phyloP scores from a whole-genome alignment of 192 early-diverging fungal species.

The Rhizoclosmatium sp. region DNA sequence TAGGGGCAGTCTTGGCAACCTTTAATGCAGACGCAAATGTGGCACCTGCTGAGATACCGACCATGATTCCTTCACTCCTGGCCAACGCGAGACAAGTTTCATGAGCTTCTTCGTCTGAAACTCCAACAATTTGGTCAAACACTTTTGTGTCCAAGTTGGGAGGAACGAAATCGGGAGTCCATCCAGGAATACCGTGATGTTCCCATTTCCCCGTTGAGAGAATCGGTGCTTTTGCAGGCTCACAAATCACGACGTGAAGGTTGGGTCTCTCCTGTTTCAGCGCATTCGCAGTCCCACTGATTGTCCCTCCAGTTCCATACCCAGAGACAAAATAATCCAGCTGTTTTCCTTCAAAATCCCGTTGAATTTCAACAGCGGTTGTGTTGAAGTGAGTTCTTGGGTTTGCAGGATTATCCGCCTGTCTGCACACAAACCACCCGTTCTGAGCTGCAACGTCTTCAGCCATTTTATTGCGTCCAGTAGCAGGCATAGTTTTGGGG shows the following conservation, averaged over 20 bases:
- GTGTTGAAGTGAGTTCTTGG: slow-evolving; percentile 51
- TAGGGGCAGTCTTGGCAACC: slow-evolving; percentile 35
- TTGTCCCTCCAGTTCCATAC: slow-evolving; percentile 46
- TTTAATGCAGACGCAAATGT: slow-evolving; percentile 39
- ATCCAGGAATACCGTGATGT: slow-evolving; percentile 42
- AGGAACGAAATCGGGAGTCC: slow-evolving; percentile 46
- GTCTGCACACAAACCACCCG: slow-evolving; percentile 46
- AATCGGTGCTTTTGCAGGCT: slow-evolving; percentile 41
- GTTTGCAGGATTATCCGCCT: slow-evolving; percentile 54
- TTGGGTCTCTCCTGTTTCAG: slow-evolving; percentile 39
- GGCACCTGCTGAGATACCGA: slow-evolving; percentile 43
- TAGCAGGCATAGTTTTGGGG: slow-evolving; percentile 43
- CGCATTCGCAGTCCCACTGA: slow-evolving; percentile 36
- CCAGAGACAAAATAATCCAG: slow-evolving; percentile 54
- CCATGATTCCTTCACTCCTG: slow-evolving; percentile 45
- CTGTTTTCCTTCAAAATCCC: slow-evolving; percentile 44
- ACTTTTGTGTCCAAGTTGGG: slow-evolving; percentile 24
- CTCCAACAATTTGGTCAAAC: slow-evolving; percentile 16
- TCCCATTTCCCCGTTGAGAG: slow-evolving; percentile 17
- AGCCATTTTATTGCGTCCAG: slow-evolving; percentile 46
- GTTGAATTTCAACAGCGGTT: slow-evolving; percentile 48
- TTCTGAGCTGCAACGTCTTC: slow-evolving; percentile 43
- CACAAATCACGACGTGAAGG: slow-evolving; percentile 35
- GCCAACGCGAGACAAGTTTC: slow-evolving; percentile 38
- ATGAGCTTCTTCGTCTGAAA: slow-evolving; percentile 43